Conservation (phyloP, 768 basidiomycete species). For the Mycena rosella region DNA sequence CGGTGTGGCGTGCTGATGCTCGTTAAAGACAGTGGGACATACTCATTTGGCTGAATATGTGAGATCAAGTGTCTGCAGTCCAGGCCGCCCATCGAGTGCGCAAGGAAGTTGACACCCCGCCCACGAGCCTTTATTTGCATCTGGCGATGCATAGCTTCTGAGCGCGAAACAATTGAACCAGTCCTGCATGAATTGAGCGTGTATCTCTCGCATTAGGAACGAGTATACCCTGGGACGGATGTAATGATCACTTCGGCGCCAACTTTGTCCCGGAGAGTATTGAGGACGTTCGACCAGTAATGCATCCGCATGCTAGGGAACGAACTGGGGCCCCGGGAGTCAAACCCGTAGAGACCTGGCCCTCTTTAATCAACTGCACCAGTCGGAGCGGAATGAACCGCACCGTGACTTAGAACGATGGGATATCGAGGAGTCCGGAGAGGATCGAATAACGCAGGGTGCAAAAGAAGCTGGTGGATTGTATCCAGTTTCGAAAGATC, state of each 20-base stretch:
- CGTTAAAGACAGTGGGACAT: conserved; percentile 89
- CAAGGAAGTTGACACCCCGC: conserved; percentile 91
- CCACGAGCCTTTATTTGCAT: conserved; percentile 76
- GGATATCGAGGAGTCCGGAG: conserved; percentile 86
- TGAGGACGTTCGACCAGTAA: conserved; percentile 94
- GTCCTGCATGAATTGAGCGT: conserved; percentile 64
- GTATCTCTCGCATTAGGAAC: background rate
- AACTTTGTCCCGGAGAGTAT: conserved; percentile 80
- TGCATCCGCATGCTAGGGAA: conserved; percentile 90
- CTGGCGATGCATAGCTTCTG: conserved; percentile 79
- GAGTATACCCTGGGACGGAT: conserved; percentile 86
- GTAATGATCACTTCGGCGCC: conserved; percentile 98
- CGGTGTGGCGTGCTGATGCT: conserved; percentile 94
- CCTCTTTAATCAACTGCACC: conserved; percentile 22
- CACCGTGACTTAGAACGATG: conserved; percentile 96
- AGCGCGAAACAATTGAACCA: conserved; percentile 88
- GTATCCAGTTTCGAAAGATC: conserved; percentile 51
- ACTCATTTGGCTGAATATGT: conserved; percentile 83
- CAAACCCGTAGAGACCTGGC: conserved; percentile 94
- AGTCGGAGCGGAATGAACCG: conserved; percentile 40
- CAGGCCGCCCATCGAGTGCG: conserved; percentile 98
- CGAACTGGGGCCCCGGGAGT: conserved; percentile 84
- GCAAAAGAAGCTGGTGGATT: conserved; percentile 78
- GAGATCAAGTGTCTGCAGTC: conserved; percentile 95
- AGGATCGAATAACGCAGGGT: conserved; percentile 85